These are phyloP conservation scores for Neofusicoccum laricinum DNA, from an alignment of 2,329 filamentous ascomycete genomes.

Conservation along the genomic window DNA sequence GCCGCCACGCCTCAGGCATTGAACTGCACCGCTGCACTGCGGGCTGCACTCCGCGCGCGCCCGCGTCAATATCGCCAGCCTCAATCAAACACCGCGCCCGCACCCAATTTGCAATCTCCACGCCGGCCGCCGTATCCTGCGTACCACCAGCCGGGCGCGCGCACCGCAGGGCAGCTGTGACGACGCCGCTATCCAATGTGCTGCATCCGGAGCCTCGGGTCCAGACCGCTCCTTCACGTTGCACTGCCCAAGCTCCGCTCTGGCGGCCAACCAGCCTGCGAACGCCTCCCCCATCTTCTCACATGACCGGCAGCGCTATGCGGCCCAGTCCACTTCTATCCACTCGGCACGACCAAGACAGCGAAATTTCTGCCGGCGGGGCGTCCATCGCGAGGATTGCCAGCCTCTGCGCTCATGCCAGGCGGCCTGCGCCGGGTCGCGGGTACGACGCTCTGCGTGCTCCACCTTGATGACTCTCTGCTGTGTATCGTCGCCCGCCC, in stretches of 20 bases:
- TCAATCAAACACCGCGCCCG: neutral
- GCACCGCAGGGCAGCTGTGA: neutral
- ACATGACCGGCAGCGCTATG: conserved; percentile 14
- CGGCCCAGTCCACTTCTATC: conserved; percentile 9
- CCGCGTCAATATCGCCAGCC: neutral
- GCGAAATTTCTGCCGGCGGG: conserved; percentile 7
- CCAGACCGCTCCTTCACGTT: conserved; percentile 17
- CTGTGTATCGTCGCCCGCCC: conserved; percentile 12
- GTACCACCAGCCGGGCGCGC: neutral
- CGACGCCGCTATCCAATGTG: neutral
- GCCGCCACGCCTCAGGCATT: neutral
- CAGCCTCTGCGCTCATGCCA: neutral
- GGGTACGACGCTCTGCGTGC: conserved; percentile 1
- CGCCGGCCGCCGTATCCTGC: neutral
- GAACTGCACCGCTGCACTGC: no score
- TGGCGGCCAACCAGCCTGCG: conserved; percentile 10
- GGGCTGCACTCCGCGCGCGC: neutral
- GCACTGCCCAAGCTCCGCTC: conserved; percentile 1
- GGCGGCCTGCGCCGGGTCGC: neutral
- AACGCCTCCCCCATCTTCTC: conserved; percentile 15
- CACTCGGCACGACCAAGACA: conserved; percentile 1
- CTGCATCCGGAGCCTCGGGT: conserved; percentile 11
- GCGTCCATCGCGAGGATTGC: conserved; percentile 6
- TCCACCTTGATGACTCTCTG: conserved; percentile 7
- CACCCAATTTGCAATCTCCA: neutral